phyloP scores from a whole-genome alignment of 2,329 filamentous ascomycete species.

The Phialophora chinensis region DNA sequence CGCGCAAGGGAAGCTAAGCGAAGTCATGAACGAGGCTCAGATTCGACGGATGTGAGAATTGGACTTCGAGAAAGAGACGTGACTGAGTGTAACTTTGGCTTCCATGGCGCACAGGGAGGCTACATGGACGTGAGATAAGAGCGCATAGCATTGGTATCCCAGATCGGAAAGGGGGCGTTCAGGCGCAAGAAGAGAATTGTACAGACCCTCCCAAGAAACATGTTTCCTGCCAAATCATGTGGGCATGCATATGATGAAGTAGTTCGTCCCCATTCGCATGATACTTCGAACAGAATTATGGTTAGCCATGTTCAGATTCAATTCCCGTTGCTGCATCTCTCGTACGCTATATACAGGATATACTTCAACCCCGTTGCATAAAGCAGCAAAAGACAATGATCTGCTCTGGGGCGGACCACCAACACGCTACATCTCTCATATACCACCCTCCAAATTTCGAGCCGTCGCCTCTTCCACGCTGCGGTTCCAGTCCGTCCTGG shows the following conservation, averaged over 20 bases:
- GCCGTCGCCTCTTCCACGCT: constrained; percentile 66
- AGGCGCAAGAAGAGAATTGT: not conserved
- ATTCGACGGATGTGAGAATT: constrained; percentile 79
- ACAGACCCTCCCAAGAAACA: not conserved
- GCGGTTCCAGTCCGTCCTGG: constrained; percentile 60
- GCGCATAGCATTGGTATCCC: not conserved
- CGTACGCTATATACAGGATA: not conserved
- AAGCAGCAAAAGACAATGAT: not conserved
- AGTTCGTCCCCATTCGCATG: not conserved
- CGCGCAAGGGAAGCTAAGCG: constrained; percentile 73
- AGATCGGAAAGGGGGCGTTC: not conserved
- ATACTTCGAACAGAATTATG: not conserved
- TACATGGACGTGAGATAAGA: not conserved
- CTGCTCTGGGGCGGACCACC: not conserved
- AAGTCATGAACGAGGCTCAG: constrained; percentile 82
- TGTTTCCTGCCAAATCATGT: not conserved
- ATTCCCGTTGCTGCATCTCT: not conserved
- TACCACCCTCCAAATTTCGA: constrained; percentile 56
- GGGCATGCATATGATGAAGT: not conserved
- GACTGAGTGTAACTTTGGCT: not conserved
- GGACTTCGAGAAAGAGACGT: not conserved
- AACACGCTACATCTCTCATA: constrained; percentile 5
- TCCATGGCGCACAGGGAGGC: not conserved
- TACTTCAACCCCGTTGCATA: too few relatives aligned
- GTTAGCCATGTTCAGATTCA: not conserved